Evolutionary conservation across 305 asterid genomes (phyloP).

Genomic region (Solanum hybrid): DNA sequence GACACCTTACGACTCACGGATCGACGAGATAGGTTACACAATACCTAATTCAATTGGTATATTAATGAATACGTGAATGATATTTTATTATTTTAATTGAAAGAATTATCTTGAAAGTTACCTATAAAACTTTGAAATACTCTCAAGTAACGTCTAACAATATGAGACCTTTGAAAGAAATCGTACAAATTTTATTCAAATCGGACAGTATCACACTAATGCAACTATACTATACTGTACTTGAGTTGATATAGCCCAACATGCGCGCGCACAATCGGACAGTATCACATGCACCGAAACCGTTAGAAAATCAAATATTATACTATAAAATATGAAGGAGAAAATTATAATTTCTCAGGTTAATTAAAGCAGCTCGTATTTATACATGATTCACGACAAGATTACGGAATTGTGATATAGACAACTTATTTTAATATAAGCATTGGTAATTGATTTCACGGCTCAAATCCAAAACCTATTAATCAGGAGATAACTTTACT

Average conservation of each 20-base stretch:
- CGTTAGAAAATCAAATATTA: background rate
- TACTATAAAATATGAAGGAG: background rate
- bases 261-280: background rate
- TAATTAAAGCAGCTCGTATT: background rate
- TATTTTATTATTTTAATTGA: background rate
- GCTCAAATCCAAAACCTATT: background rate
- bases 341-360: background rate
- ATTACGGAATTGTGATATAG: background rate
- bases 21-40: background rate
- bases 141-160: background rate
- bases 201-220: background rate
- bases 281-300: background rate
- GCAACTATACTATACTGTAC: background rate
- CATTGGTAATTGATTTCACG: rapidly evolving
- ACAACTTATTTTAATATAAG: background rate
- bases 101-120: background rate
- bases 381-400: background rate
- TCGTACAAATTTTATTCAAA: background rate
- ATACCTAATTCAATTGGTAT: background rate
- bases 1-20: background rate
- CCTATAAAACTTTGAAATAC: rapidly evolving
- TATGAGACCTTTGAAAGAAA: background rate
- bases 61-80: background rate
- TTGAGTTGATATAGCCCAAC: background rate
- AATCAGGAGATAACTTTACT: background rate